Evolutionary conservation across 495 filamentous ascomycete genomes (phyloP), one percentile per base, ranked within the genome.

Genomic region (Aspergillus funiculosus): DNA sequence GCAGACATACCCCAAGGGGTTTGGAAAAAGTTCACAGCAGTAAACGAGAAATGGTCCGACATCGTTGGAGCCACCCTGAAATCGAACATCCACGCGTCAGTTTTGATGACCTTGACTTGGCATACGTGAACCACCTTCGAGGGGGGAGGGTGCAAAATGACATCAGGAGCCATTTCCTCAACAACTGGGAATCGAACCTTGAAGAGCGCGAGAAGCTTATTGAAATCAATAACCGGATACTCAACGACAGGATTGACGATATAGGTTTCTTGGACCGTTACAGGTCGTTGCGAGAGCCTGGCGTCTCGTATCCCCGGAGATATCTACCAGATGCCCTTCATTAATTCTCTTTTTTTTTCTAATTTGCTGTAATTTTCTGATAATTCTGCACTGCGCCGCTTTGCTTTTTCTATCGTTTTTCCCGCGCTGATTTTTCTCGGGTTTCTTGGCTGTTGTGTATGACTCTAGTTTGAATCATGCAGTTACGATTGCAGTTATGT

Each of bases 81-180:
- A 45, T 56, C 37, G 49, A 56, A 28, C 57, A 55, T 11, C 42
- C 30, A 11, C 40, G 46, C 26, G 39, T 32, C 24, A 47, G 51
- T 15, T 21, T 41, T 22, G 50, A 52, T n/a, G 46, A 44, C 19
- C 27, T 55, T 38, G 54, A 56, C 9, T 36, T 57, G 22, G 37
- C 53, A 9, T 32, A 51, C 15, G 40, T 61, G 14, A 53, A 51
- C n/a, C 57, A 60, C 4, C 27, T 48, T 21, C 41, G 39, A n/a
- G 51, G 43, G 14, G 27, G 30, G 5, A 47, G 50, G 15, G 28
- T 31, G 10, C 43, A 46, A 3, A 52, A 61, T 39, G 63, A 65
- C 7, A 40, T 61, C 14, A 58, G 66, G 5, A 59, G 46, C 26
- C 61, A 56, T 32, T 54, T 67, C 34, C 53, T 65, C 27, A 54